phyloP scores from a whole-genome alignment of 441 rosid species.

The Adansonia rubrostipa region DNA sequence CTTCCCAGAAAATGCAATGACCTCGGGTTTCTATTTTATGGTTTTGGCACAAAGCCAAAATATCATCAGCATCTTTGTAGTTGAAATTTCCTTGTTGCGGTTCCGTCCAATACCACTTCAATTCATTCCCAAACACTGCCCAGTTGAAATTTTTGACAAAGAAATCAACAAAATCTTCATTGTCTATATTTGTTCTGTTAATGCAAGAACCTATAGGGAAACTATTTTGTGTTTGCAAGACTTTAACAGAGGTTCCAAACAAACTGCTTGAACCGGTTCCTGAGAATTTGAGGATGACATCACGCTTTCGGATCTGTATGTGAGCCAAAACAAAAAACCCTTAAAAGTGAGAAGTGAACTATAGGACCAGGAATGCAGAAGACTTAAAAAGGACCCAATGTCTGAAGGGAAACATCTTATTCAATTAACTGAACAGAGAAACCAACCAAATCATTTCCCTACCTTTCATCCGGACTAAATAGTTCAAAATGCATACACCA shows the following conservation, averaged over 20 bases:
- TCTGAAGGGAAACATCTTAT: not conserved
- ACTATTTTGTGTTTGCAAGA: conserved; percentile 71
- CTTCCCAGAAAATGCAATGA: conserved; percentile 96
- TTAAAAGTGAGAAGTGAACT: conserved; percentile 10
- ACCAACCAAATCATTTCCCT: not conserved
- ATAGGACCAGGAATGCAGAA: not conserved
- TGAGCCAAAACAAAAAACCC: conserved; percentile 17
- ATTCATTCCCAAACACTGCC: conserved; percentile 92
- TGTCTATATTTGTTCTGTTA: conserved; percentile 73
- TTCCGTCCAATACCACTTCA: conserved; percentile 94
- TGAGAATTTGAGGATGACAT: conserved; percentile 65
- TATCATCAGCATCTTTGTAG: conserved; percentile 86
- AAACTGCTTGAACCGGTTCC: conserved; percentile 45
- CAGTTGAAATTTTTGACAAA: conserved; percentile 79
- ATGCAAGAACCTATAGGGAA: conserved; percentile 89
- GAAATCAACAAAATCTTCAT: conserved; percentile 83
- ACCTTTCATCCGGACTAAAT: not conserved
- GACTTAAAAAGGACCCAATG: not conserved
- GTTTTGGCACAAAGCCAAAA: conserved; percentile 66
- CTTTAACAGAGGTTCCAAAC: conserved; percentile 53
- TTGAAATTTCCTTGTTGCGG: conserved; percentile 73
- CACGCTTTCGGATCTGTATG: conserved; percentile 78
- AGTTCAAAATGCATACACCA: not conserved
- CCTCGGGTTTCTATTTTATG: conserved; percentile 67
- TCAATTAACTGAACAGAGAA: not conserved